phyloP scores from a whole-genome alignment of 2,329 filamentous ascomycete species.

The Ciborinia camelliae region DNA sequence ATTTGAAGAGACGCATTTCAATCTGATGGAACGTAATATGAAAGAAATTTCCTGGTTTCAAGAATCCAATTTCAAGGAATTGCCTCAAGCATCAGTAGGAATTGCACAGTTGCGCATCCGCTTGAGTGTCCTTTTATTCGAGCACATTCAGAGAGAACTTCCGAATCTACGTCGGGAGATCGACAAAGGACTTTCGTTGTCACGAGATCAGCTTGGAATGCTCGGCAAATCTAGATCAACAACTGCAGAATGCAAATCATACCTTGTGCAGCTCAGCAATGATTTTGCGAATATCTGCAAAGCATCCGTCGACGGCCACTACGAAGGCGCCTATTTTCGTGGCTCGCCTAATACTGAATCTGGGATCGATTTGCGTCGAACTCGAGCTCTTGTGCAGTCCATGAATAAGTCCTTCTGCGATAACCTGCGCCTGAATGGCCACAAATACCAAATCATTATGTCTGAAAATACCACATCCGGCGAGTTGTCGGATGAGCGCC shows the following conservation, averaged over 20 bases:
- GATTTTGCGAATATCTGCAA: slow-evolving; percentile 35
- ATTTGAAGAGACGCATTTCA: slow-evolving; percentile 39
- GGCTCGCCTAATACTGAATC: neutral
- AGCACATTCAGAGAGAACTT: slow-evolving; percentile 37
- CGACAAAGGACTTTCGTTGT: slow-evolving; percentile 18
- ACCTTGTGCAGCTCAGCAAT: slow-evolving; percentile 34
- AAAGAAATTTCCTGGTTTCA: slow-evolving; percentile 31
- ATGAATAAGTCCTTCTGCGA: neutral
- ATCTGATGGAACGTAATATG: slow-evolving; percentile 28
- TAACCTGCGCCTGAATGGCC: neutral
- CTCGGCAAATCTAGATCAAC: slow-evolving; percentile 26
- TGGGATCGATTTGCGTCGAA: neutral
- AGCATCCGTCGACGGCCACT: slow-evolving; percentile 36
- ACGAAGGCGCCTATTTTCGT: slow-evolving; percentile 36
- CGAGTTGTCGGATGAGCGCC: rapidly evolving
- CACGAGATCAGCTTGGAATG: slow-evolving; percentile 14
- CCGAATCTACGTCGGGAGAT: slow-evolving; percentile 31
- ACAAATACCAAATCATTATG: neutral
- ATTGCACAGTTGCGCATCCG: slow-evolving; percentile 31
- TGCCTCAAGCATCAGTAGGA: slow-evolving; percentile 30
- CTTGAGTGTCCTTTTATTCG: slow-evolving; percentile 32
- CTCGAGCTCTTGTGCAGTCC: neutral
- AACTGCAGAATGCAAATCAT: slow-evolving; percentile 28
- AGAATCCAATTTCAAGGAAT: slow-evolving; percentile 31
- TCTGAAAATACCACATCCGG: neutral